Base-by-base conservation (phyloP, 78 protist species). In the Parvularia atlantis region DNA sequence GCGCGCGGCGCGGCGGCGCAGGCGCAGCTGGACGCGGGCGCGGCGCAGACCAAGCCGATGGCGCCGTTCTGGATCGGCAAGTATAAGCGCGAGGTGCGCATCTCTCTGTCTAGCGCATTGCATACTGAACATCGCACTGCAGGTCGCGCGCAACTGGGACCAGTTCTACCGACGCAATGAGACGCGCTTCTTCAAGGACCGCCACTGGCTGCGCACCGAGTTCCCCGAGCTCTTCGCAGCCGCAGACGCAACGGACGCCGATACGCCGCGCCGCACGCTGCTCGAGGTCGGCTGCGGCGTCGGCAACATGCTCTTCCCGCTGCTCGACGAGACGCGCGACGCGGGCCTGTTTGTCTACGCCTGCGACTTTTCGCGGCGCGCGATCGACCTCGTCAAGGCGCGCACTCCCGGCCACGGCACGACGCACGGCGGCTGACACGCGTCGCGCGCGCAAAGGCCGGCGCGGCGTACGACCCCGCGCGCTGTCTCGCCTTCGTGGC, bases 261-360 rank as follows among this genome's bases (percentile, higher is more conserved):
- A 11, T 60, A 14, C 66, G 20, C 46, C 36, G 30, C 37, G 36
- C 0, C 41, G 3, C 39, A n/a, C 17, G 2, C 54, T 70, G 20
- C 50, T 82, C 30, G 91, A 86, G 71, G 71, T 86, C 43, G 91
- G 91, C 28, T 86, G 91, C 58, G 91, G 91, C n/a, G 91, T 82
- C 10, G 91, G 91, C 11, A 86, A 86, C 28, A 71, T 83, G 9
- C 39, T 80, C 14, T 66, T 81, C 66, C 91, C 91, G 10, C 44
- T 82, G 31, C 33, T 77, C 16, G 78, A 59, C 2, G 68, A 70
- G 33, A 43, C 46, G 46, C 46, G 4, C 19, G 9, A 41, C 6
- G 57, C 50, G 33, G 10, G 40, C 11, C 19, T 39, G 33, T 33
- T 24, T 4, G 59, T 48, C 22, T 58, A 43, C 52, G 71, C 66